A percentile compares a stretch with the other conserved stretches of the same genome.
Evolutionary conservation across 306 rosid genomes (phyloP).

Genomic region (Cyclanthera cordifolia): DNA sequence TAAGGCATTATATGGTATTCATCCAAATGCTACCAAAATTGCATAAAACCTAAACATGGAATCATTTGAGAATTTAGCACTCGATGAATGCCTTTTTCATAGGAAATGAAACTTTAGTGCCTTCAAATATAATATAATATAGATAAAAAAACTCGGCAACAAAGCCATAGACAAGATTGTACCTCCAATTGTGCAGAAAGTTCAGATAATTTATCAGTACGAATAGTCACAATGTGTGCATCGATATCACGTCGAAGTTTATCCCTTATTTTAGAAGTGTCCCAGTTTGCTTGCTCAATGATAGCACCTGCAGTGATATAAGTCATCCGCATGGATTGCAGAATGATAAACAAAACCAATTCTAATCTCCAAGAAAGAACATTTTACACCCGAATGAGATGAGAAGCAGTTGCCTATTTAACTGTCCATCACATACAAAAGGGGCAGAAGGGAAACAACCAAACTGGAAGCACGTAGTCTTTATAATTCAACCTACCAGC

Average conservation of each 20-base stretch:
- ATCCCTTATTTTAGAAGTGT: constrained; percentile 67
- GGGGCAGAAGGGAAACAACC: constrained; percentile 1
- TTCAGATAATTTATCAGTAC: constrained; percentile 69
- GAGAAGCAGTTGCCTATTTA: no score
- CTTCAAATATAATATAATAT: not conserved
- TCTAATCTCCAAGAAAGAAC: constrained; percentile 4
- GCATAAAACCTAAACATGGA: not conserved
- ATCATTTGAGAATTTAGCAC: no score
- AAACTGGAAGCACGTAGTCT: not conserved
- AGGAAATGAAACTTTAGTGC: no score
- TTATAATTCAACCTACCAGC: constrained; percentile 39
- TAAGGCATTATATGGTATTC: constrained; percentile 1
- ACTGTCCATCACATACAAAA: not conserved
- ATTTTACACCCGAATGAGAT: not conserved
- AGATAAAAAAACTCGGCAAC: not conserved
- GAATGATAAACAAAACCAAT: constrained; percentile 1
- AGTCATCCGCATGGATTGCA: constrained; percentile 23
- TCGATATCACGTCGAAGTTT: constrained; percentile 83
- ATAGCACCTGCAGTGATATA: constrained; percentile 57
- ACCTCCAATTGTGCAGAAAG: constrained; percentile 64
- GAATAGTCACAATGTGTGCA: constrained; percentile 54
- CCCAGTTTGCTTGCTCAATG: constrained; percentile 73
- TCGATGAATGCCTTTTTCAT: not conserved
- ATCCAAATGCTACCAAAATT: not conserved
- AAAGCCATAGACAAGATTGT: not conserved